Percentiles rank a stretch among this genome's conserved stretches.
Evolutionary conservation across 148 eudicot species (phyloP).

Genomic region (Chenopodium suecicum): DNA sequence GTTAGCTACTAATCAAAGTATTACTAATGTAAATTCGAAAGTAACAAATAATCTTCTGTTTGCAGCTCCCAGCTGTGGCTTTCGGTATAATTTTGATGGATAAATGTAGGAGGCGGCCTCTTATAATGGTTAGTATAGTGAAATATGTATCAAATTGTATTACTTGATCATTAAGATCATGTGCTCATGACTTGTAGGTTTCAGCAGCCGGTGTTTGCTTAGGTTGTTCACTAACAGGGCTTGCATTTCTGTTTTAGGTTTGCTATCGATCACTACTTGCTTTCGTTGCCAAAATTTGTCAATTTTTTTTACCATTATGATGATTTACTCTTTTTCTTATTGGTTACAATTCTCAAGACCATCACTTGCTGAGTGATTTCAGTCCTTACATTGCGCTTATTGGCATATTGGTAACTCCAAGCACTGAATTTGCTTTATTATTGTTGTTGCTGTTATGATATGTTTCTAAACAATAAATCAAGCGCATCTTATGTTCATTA

Average conservation of each 20-base stretch:
- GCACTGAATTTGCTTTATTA: not conserved
- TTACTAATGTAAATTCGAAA: not conserved
- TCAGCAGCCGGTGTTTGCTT: conserved; percentile 38
- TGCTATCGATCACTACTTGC: not conserved
- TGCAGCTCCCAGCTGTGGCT: conserved; percentile 29
- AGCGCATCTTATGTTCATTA: no score
- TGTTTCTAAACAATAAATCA: no score
- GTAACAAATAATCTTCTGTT: not conserved
- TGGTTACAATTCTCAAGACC: conserved; percentile 26
- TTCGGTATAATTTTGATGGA: conserved; percentile 28
- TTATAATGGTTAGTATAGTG: conserved; percentile 33
- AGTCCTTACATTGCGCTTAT: conserved; percentile 35
- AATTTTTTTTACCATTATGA: no score
- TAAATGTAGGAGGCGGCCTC: conserved; percentile 38
- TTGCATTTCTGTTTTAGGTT: conserved; percentile 36
- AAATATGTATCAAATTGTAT: not conserved
- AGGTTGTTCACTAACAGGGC: conserved; percentile 31
- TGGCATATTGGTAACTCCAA: conserved; percentile 37
- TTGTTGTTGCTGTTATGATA: not conserved
- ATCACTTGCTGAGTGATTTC: conserved; percentile 23
- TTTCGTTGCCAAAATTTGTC: not conserved
- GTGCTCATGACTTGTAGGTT: conserved; percentile 17
- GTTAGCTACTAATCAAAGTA: not conserved
- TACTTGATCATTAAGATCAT: not conserved
- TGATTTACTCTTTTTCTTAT: not conserved